phyloP scores from a whole-genome alignment of 2,329 filamentous ascomycete species.

The Paecilomyces variotii region DNA sequence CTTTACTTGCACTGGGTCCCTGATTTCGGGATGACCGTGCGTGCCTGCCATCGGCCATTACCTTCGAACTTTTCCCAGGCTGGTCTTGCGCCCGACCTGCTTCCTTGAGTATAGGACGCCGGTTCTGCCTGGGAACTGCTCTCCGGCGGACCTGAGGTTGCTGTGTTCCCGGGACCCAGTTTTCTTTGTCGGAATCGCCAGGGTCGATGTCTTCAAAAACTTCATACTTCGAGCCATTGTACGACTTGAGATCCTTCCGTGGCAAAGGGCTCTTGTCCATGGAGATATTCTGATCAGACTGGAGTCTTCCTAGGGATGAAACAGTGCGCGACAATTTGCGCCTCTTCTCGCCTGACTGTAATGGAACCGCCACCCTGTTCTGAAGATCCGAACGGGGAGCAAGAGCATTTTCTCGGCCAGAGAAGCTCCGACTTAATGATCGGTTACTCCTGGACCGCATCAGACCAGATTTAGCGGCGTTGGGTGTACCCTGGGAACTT shows the following conservation, averaged over 20 bases:
- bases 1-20: conserved; percentile 15
- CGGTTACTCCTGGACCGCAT: conserved; percentile 62
- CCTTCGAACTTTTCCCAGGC: conserved; percentile 12
- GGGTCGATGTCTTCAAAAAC: conserved; percentile 32
- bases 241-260: conserved; percentile 17
- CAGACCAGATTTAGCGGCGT: conserved; percentile 68
- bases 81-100: conserved; percentile 19
- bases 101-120: conserved; percentile 41
- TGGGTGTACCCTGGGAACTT: conserved; percentile 60
- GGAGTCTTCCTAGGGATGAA: conserved; percentile 57
- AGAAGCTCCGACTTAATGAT: conserved; percentile 39
- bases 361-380: conserved; percentile 45
- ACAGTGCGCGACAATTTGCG: conserved; percentile 52
- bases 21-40: conserved; percentile 15
- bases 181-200: conserved; percentile 90
- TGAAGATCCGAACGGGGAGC: conserved; percentile 35
- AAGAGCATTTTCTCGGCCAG: conserved; percentile 47
- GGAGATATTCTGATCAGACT: conserved; percentile 32
- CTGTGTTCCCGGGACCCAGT: conserved; percentile 57
- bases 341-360: conserved; percentile 45
- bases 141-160: conserved; percentile 31
- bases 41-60: conserved; percentile 17
- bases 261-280: conserved; percentile 31
- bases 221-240: conserved; percentile 18
- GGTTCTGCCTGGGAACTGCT: conserved; percentile 18